These are phyloP conservation scores for Pseudozyma tsukubaensis DNA, from an alignment of 1,284 basidiomycete species.

Conservation along the genomic window DNA sequence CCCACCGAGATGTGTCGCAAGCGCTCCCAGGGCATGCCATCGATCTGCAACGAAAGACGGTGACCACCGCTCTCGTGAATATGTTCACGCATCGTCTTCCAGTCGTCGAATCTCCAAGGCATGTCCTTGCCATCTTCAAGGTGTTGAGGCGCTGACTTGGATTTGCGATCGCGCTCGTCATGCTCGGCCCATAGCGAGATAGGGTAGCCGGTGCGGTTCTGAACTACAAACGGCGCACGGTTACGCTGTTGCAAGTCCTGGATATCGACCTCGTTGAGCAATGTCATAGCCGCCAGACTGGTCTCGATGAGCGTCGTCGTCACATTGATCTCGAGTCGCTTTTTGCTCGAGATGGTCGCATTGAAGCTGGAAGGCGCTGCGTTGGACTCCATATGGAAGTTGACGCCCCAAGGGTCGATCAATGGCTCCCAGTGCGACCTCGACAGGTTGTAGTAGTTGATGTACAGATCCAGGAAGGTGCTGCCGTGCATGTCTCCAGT, in stretches of 20 bases:
- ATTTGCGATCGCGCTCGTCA: slow-evolving; percentile 72
- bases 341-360: slow-evolving; percentile 79
- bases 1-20: slow-evolving; percentile 91
- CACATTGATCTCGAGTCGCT: slow-evolving; percentile 91
- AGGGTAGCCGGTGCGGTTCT: slow-evolving; percentile 85
- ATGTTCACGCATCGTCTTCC: slow-evolving; percentile 87
- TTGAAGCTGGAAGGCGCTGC: slow-evolving; percentile 72
- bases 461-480: slow-evolving; percentile 75
- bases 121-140: slow-evolving; percentile 79
- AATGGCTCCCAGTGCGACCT: slow-evolving; percentile 99
- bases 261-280: slow-evolving; percentile 76
- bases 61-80: slow-evolving; percentile 60
- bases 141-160: slow-evolving; percentile 63
- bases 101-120: slow-evolving; percentile 98
- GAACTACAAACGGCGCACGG: slow-evolving; percentile 91
- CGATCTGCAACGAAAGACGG: slow-evolving; percentile 73
- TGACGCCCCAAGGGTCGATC: slow-evolving; percentile 96
- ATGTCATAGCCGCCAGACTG: slow-evolving; percentile 78
- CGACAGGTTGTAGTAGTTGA: slow-evolving; percentile 96
- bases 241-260: slow-evolving; percentile 71
- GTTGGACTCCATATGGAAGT: slow-evolving; percentile 71
- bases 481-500: slow-evolving; percentile 79
- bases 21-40: slow-evolving; percentile 90
- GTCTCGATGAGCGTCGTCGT: slow-evolving; percentile 92
- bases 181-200: slow-evolving; percentile 69